Conservation (phyloP, 495 filamentous ascomycete genomes). For the Articulospora tetracladia region DNA sequence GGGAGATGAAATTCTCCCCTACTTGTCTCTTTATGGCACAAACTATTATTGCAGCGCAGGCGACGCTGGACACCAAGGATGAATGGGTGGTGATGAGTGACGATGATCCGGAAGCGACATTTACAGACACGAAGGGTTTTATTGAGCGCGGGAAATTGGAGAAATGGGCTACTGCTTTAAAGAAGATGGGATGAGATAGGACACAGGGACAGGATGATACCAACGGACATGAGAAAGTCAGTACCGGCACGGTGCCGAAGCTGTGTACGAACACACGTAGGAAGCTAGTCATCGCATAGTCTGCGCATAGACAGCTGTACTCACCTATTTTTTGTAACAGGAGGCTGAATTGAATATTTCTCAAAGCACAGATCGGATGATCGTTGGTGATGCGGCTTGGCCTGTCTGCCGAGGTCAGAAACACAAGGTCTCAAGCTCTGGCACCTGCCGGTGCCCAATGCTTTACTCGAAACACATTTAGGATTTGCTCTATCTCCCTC, state of each 20-base stretch:
- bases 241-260: background rate
- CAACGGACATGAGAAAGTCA: background rate
- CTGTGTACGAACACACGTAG: background rate
- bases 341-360: background rate
- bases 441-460: too few relatives aligned
- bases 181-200: background rate
- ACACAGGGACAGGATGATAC: background rate
- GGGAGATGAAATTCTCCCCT: background rate
- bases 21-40: slow-evolving; percentile 20
- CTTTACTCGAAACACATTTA: too few relatives aligned
- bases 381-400: background rate
- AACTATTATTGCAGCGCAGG: slow-evolving; percentile 6
- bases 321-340: background rate
- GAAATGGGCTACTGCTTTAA: background rate
- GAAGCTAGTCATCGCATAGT: background rate
- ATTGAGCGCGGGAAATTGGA: slow-evolving; percentile 8
- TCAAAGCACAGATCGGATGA: background rate
- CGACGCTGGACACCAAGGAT: background rate
- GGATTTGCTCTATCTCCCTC: too few relatives aligned
- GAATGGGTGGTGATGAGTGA: background rate
- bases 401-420: too few relatives aligned
- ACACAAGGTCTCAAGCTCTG: too few relatives aligned
- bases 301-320: too few relatives aligned
- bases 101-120: background rate
- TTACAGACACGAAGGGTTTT: background rate